Percentiles rank a stretch among this genome's conserved stretches.
phyloP scores from a whole-genome alignment of 1,284 basidiomycete species.

The Inonotus hispidus region DNA sequence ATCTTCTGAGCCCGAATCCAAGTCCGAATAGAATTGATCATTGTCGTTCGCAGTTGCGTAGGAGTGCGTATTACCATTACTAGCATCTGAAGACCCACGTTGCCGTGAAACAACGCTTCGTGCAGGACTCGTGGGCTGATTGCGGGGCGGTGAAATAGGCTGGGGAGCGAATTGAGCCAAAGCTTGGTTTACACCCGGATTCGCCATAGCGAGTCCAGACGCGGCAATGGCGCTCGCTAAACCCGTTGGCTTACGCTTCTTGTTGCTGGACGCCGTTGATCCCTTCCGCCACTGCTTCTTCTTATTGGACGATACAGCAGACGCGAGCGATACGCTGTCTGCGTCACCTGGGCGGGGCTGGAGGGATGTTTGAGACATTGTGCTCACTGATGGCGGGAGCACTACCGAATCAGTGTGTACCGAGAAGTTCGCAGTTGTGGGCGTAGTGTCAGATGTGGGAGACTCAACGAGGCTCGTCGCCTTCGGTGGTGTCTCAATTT shows the following conservation, averaged over 20 bases:
- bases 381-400: constrained; percentile 17
- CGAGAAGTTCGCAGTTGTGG: constrained; percentile 23
- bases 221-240: constrained; percentile 64
- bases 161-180: constrained; percentile 32
- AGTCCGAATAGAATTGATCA: constrained; percentile 20
- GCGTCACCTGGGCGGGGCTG: constrained; percentile 32
- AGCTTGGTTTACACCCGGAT: constrained; percentile 44
- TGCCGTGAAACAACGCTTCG: neutral
- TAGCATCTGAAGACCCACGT: constrained; percentile 16
- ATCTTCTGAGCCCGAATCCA: constrained; percentile 31
- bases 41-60: constrained; percentile 17
- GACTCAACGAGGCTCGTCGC: constrained; percentile 42
- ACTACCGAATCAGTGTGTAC: constrained; percentile 24
- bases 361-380: constrained; percentile 23
- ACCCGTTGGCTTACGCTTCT: constrained; percentile 37
- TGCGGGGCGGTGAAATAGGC: constrained; percentile 13
- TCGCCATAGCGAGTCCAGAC: constrained; percentile 61
- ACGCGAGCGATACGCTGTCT: constrained; percentile 37
- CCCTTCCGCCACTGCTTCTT: constrained; percentile 31
- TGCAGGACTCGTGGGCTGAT: constrained; percentile 6
- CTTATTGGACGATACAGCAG: constrained; percentile 31
- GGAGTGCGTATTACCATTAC: constrained; percentile 22
- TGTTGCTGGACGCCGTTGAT: constrained; percentile 29
- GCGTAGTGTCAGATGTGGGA: constrained; percentile 34
- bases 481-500: neutral